Evolutionary conservation across 257 asterid genomes (phyloP).

Genomic region (Gentiana macrophylla): DNA sequence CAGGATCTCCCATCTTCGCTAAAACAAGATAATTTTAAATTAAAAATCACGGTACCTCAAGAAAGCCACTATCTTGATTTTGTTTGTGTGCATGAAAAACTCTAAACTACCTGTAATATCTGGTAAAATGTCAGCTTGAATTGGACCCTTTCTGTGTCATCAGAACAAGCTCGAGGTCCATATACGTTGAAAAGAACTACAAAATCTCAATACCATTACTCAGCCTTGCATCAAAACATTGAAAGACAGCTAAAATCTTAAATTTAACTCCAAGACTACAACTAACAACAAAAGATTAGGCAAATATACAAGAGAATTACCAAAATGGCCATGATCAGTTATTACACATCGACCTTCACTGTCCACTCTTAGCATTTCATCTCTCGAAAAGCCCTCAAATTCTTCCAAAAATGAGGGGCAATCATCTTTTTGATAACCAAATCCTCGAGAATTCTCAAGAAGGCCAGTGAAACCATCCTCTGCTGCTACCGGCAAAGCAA

Average conservation of each 20-base stretch:
- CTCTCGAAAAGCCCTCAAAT: conserved; percentile 49
- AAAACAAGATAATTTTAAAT: conserved; percentile 33
- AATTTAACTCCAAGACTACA: background rate
- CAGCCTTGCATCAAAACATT: no score
- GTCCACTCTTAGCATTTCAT: conserved; percentile 70
- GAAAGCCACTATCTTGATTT: background rate
- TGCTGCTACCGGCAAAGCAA: conserved; percentile 70
- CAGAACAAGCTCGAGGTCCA: conserved; percentile 79
- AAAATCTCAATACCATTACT: conserved; percentile 7
- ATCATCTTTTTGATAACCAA: conserved; percentile 34
- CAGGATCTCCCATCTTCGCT: conserved; percentile 89
- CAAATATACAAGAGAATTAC: conserved; percentile 17
- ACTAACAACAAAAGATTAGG: background rate
- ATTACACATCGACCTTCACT: conserved; percentile 94
- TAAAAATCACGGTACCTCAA: conserved; percentile 10
- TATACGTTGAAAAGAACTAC: conserved; percentile 91
- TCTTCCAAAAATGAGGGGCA: conserved; percentile 32
- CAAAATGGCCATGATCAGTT: conserved; percentile 85
- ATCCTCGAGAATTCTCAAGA: conserved; percentile 36
- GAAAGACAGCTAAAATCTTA: background rate
- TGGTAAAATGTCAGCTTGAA: conserved; percentile 61
- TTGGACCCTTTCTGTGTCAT: conserved; percentile 66
- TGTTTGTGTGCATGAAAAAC: background rate
- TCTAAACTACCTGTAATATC: conserved; percentile 54
- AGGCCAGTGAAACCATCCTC: conserved; percentile 93